Base-by-base conservation (phyloP, 495 filamentous ascomycete genomes). In the Neurospora sp. region DNA sequence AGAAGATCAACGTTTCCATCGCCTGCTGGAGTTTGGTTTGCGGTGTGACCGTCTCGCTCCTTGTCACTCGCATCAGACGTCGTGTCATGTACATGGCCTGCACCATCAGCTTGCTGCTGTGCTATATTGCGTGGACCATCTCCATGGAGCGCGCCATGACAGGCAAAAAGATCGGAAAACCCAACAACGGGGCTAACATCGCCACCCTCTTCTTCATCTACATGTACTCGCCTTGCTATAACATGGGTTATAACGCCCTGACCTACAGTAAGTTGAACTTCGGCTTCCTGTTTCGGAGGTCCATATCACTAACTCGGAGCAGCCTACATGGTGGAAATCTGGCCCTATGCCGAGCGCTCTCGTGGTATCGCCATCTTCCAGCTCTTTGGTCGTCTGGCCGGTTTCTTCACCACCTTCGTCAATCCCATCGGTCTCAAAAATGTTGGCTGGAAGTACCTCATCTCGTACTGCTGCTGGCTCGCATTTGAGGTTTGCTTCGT, bases 171-270 rank as follows among this genome's bases (percentile, higher is more conserved):
- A 79, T 82, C 0, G 84, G 79, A 3, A 20, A 71, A 1, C 72
- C 79, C 20, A 85, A 85, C 75, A 69, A 79, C 10, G 72, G 78
- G 8, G 84, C 84, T 27, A 81, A 80, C 61, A 74, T 87, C 14
- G 85, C 85, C 12, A 83, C 82, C 22, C 75, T 87, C 35, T 88
- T 91, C 82, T 90, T 89, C 73, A 89, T 89, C 73, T 92, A 89
- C 74, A 80, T 82, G 37, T 91, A 91, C 76, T 85, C 84, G 1
- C 89, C 89, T 3, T 87, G 86, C 74, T 91, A 91, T 73, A 91
- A 85, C 74, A 83, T 91, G 71, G 89, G 88, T n/a, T 90, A 91
- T 75, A 91, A 91, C 71, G 89, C 89, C 41, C 81, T 91, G 42
- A 89, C 89, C 1, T 91, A 90, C 77, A 90, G 87, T 89, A 76